Base-by-base conservation (phyloP, 345 rosid genomes). In the Camelina neglecta region DNA sequence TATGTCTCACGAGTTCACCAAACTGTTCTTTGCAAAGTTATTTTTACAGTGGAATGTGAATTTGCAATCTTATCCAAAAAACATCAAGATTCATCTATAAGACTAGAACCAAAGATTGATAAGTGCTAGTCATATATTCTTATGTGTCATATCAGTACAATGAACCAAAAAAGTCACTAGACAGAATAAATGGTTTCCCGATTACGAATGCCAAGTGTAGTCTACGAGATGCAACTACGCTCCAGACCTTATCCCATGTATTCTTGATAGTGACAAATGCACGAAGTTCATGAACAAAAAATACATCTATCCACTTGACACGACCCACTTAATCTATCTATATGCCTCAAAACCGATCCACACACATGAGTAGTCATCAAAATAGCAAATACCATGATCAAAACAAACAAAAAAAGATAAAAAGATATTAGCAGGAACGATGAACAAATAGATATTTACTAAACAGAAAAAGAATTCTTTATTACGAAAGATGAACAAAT, bases 281-380 rank as follows among this genome's bases (percentile, higher is more conserved):
- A 44, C 5, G 1, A 44, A 55, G 11, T 20, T 49, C 50, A 1
- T 60, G 67, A 24, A 64, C 33, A 47, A 45, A 67, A 51, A 51
- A 23, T 51, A 12, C 42, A 57, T 65, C 15, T 49, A 75, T 60
- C 74, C 62, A 68, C 79, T 51, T 39, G 68, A 23, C 60, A 23
- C 16, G 31, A 61, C 68, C 18, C 60, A 38, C 41, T 60, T 21
- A 23, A 15, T 31, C 23, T 44, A 31, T 16, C 55, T 35, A 29
- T 29, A 57, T 31, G 74, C 45, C 33, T 45, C 65, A 31, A 70
- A 31, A 18, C 74, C 42, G 11, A 56, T 69, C 65, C 64, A 59
- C 24, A 45, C 66, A 59, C 21, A 31, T 44, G 35, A 58, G 23
- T 47, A 39, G 42, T 39, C 33, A 60, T 18, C 45, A 36, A 16